These are phyloP conservation scores for Centrapalus pauciflorus DNA, from an alignment of 129 eudicot genomes.

Conservation along the genomic window DNA sequence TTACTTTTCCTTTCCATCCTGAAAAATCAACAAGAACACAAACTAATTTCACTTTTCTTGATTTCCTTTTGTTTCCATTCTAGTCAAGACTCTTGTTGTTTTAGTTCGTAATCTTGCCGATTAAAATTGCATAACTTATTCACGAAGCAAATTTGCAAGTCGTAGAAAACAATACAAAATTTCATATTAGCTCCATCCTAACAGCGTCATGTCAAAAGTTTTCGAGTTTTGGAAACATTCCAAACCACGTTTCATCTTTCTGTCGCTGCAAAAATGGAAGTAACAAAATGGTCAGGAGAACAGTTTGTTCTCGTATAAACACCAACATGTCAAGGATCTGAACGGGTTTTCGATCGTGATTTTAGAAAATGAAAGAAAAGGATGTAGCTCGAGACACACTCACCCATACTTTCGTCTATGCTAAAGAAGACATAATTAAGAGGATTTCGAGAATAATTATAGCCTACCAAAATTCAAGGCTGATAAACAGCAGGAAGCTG, in stretches of 20 bases:
- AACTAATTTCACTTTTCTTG: no score
- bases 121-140: not conserved
- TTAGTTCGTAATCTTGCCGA: not conserved
- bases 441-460: not conserved
- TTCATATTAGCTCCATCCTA: not conserved
- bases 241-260: not conserved
- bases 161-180: not conserved
- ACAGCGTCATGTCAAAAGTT: slow-evolving; percentile 2
- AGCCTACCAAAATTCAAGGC: slow-evolving; percentile 38
- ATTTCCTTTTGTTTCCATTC: no score
- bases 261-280: slow-evolving; percentile 9
- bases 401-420: no score
- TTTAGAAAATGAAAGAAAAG: not conserved
- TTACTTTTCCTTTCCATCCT: no score
- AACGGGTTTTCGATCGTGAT: not conserved
- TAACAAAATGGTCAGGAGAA: not conserved
- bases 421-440: not conserved
- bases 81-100: no score
- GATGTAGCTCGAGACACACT: no score
- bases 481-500: slow-evolving; percentile 86
- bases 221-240: not conserved
- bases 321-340: not conserved
- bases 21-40: no score
- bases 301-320: not conserved
- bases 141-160: not conserved